phyloP scores from a whole-genome alignment of 2,329 filamentous ascomycete genomes.

The Penicillium crustosum region DNA sequence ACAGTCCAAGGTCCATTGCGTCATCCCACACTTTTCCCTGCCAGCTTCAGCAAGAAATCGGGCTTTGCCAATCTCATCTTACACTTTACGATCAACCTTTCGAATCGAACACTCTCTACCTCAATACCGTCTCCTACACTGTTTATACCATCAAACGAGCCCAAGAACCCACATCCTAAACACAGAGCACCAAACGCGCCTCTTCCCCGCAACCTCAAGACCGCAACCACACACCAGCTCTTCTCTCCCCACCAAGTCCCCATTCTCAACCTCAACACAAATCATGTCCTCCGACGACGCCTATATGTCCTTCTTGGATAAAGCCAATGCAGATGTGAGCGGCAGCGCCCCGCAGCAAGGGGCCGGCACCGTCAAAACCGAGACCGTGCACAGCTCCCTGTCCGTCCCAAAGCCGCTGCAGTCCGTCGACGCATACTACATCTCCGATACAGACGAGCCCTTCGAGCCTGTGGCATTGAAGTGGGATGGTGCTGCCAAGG shows the following conservation, averaged over 20 bases:
- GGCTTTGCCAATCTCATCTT: slow-evolving; percentile 17
- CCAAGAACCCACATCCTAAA: not conserved
- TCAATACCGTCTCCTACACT: not conserved
- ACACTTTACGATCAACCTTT: not conserved
- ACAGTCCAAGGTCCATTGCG: slow-evolving; percentile 23
- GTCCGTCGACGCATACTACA: slow-evolving; percentile 64
- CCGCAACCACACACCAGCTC: slow-evolving; percentile 1
- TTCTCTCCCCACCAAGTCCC: slow-evolving; percentile 6
- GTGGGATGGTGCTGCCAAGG: slow-evolving; percentile 46
- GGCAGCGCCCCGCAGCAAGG: slow-evolving; percentile 28
- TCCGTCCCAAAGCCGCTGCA: slow-evolving; percentile 62
- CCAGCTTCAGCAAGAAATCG: slow-evolving; percentile 8
- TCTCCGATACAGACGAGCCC: slow-evolving; percentile 80
- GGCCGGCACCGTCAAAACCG: slow-evolving; percentile 30
- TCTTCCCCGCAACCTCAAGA: slow-evolving; percentile 11
- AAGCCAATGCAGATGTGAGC: slow-evolving; percentile 71
- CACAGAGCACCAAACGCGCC: not conserved
- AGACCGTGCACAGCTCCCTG: slow-evolving; percentile 48
- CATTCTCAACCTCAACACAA: slow-evolving; percentile 19
- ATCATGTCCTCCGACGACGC: slow-evolving; percentile 67
- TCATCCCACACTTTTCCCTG: slow-evolving; percentile 22
- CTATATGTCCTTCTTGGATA: slow-evolving; percentile 81
- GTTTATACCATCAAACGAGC: not conserved
- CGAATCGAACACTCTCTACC: not conserved
- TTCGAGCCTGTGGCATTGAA: slow-evolving; percentile 74